Conservation (phyloP, 2,329 filamentous ascomycete species). For the Blumeria graminis region DNA sequence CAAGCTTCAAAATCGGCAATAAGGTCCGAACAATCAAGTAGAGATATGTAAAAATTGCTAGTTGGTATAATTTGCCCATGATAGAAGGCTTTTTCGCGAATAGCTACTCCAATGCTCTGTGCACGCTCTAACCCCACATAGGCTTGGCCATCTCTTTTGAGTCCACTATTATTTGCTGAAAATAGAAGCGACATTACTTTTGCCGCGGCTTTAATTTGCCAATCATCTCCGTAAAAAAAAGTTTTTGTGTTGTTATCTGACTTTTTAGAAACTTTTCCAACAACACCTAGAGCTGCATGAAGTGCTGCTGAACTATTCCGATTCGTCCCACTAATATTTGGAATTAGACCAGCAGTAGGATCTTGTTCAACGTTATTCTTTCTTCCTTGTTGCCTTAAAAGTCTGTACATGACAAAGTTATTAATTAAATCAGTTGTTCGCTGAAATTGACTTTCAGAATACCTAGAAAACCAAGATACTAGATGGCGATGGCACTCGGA, state of each 20-base stretch:
- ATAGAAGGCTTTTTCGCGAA: constrained; percentile 20
- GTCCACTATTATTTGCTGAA: constrained; percentile 44
- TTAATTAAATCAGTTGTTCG: constrained; percentile 53
- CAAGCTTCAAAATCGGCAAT: constrained; percentile 70
- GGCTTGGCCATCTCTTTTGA: constrained; percentile 17
- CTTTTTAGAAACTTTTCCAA: constrained; percentile 26
- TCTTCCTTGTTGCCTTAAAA: constrained; percentile 46
- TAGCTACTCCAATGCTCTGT: constrained; percentile 17
- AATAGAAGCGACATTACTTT: constrained; percentile 63
- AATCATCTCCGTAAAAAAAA: constrained; percentile 54
- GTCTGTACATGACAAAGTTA: constrained; percentile 58
- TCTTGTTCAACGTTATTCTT: constrained; percentile 35
- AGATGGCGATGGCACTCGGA: constrained; percentile 54
- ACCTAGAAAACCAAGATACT: constrained; percentile 53
- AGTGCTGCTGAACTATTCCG: constrained; percentile 38
- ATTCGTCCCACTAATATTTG: constrained; percentile 42
- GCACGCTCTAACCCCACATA: constrained; percentile 15
- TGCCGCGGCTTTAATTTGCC: constrained; percentile 66
- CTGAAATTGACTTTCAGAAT: constrained; percentile 42
- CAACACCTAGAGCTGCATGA: constrained; percentile 47
- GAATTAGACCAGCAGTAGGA: constrained; percentile 42
- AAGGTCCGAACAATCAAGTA: constrained; percentile 70
- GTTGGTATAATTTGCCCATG: constrained; percentile 50
- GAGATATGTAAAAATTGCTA: constrained; percentile 67
- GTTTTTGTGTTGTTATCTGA: constrained; percentile 29